These are phyloP conservation scores for Persicaria tinctoria DNA, from an alignment of 148 eudicot genomes.

Conservation along the genomic window DNA sequence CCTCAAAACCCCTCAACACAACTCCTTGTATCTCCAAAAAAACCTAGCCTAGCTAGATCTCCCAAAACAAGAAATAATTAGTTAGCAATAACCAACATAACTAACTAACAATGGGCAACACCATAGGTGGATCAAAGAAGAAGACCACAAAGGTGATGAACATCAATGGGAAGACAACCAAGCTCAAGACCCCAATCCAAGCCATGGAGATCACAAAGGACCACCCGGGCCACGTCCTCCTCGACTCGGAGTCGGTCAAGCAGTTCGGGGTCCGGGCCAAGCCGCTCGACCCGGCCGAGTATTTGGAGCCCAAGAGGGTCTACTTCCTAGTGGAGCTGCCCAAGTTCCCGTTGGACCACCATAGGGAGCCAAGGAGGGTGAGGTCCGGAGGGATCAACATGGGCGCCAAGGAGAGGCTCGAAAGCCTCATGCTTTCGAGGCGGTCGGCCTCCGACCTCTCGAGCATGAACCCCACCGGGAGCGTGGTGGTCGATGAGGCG, in stretches of 20 bases:
- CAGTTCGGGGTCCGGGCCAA: constrained; percentile 71
- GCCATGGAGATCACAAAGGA: constrained; percentile 49
- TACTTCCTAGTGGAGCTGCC: constrained; percentile 84
- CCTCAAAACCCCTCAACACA: not conserved
- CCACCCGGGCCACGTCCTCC: constrained; percentile 61
- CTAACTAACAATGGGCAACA: constrained; percentile 48
- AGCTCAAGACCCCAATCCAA: constrained; percentile 67
- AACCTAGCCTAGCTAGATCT: not conserved
- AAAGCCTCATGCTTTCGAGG: constrained; percentile 61
- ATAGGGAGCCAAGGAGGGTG: constrained; percentile 37
- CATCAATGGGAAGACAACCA: constrained; percentile 63
- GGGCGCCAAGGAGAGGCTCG: constrained; percentile 86
- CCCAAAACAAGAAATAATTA: not conserved
- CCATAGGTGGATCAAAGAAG: constrained; percentile 50
- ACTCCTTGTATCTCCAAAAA: not conserved
- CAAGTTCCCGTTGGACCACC: constrained; percentile 30
- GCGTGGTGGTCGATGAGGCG: constrained; percentile 26
- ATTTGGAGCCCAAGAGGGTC: constrained; percentile 55
- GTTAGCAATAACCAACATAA: no score
- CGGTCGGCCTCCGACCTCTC: constrained; percentile 77
- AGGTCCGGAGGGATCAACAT: constrained; percentile 58
- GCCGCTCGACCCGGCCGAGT: constrained; percentile 50
- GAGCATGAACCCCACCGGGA: constrained; percentile 34
- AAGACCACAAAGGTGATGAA: constrained; percentile 75
- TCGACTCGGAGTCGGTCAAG: constrained; percentile 69